Evolutionary conservation across 805 yeast species (phyloP).

Genomic region (Lipomyces starkeyi): DNA sequence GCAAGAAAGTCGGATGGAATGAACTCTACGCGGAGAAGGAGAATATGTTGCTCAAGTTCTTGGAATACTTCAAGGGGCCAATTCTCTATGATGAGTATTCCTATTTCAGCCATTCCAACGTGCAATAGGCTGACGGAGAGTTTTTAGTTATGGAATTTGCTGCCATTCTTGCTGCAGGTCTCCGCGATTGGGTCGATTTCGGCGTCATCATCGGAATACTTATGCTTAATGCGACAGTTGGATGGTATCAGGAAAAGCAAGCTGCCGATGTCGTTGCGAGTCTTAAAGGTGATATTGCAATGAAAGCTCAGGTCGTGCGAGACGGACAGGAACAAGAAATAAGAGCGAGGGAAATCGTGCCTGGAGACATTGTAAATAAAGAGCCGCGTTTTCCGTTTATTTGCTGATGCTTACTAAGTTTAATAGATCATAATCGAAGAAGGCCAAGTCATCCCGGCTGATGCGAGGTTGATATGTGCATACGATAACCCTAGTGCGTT

Average conservation of each 20-base stretch:
- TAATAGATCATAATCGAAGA: constrained; percentile 63
- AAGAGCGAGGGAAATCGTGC: constrained; percentile 82
- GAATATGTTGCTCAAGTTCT: constrained; percentile 74
- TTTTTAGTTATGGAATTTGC: constrained; percentile 96
- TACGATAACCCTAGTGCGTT: constrained; percentile 49
- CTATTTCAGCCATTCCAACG: not conserved
- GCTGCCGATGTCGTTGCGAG: constrained; percentile 97
- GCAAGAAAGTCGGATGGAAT: constrained; percentile 87
- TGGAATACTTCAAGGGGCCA: constrained; percentile 89
- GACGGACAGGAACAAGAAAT: constrained; percentile 76
- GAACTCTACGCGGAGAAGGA: constrained; percentile 89
- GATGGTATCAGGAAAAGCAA: constrained; percentile 95
- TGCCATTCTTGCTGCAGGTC: constrained; percentile 91
- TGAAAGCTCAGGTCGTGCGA: constrained; percentile 82
- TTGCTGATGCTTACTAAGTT: no score
- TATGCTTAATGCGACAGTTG: constrained; percentile 85
- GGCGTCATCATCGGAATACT: constrained; percentile 92
- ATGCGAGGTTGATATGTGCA: constrained; percentile 69
- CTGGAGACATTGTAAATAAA: constrained; percentile 89
- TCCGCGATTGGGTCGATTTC: constrained; percentile 97
- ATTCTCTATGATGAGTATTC: constrained; percentile 64
- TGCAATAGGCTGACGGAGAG: not conserved
- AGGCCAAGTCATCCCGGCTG: constrained; percentile 92
- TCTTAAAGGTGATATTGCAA: constrained; percentile 90
- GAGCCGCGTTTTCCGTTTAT: constrained; percentile 49